Percentiles rank a stretch among this genome's conserved stretches.
Conservation (phyloP, 2,329 filamentous ascomycete species). For the Sarocladiaceae sp. region DNA sequence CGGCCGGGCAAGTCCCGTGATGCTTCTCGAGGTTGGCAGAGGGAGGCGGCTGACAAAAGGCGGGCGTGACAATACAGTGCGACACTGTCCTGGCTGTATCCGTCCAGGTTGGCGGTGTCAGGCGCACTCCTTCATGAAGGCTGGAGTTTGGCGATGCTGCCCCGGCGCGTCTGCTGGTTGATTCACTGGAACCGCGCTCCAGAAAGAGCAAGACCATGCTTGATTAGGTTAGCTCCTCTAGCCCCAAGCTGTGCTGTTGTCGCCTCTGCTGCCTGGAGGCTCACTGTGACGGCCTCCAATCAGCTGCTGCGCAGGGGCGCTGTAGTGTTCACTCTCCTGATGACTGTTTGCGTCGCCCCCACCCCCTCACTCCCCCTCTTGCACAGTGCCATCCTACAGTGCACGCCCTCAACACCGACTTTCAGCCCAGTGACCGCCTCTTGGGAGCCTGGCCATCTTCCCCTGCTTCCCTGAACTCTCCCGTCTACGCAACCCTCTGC, state of each 20-base stretch:
- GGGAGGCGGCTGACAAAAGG: constrained; percentile 4
- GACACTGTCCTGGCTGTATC: neutral
- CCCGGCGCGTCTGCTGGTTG: too few relatives aligned
- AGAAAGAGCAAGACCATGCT: too few relatives aligned
- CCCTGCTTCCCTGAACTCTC: neutral
- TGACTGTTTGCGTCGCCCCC: constrained; percentile 5
- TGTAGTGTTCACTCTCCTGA: neutral
- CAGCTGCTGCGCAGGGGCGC: too few relatives aligned
- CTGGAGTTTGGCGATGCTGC: too few relatives aligned
- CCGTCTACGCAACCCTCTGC: constrained; percentile 5
- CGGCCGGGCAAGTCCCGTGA: constrained; percentile 7
- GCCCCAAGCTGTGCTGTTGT: too few relatives aligned
- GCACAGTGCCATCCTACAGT: constrained; percentile 7
- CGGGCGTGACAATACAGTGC: constrained; percentile 7
- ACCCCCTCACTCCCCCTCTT: neutral
- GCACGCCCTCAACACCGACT: constrained; percentile 3
- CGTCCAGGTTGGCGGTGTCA: constrained; percentile 4
- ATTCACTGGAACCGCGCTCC: too few relatives aligned
- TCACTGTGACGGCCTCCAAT: neutral
- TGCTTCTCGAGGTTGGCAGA: too few relatives aligned
- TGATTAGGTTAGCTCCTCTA: too few relatives aligned
- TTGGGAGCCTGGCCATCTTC: neutral
- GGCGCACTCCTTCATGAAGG: constrained; percentile 4
- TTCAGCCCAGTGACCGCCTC: constrained; percentile 9
- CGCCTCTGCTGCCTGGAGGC: too few relatives aligned